Conservation (phyloP, 129 eudicot genomes). For the Kitagawia praeruptora region DNA sequence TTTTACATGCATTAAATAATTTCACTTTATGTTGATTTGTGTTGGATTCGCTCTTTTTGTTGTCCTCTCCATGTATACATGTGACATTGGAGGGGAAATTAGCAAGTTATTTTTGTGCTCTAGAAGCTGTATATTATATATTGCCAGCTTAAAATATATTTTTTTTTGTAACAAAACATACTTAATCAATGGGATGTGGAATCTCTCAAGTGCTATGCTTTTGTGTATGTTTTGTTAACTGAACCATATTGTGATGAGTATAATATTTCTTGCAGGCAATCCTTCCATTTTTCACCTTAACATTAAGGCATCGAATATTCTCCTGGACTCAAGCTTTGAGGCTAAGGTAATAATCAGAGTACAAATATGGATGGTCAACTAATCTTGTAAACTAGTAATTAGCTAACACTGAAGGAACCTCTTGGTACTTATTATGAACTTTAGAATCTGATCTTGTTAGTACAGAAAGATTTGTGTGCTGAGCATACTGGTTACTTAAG, state of each 20-base stretch:
- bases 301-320: slow-evolving; percentile 81
- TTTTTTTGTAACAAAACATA: not conserved
- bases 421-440: not conserved
- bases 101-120: not conserved
- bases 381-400: not conserved
- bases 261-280: slow-evolving; percentile 39
- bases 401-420: not conserved
- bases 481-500: not conserved
- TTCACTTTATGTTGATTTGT: not conserved
- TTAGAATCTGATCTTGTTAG: not conserved
- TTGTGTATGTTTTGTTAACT: not conserved
- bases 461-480: not conserved
- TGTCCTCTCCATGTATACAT: not conserved
- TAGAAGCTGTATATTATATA: not conserved
- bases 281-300: slow-evolving; percentile 86
- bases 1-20: not conserved
- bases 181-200: not conserved
- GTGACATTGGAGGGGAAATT: not conserved
- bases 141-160: not conserved
- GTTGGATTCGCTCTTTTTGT: not conserved
- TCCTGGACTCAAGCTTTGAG: slow-evolving; percentile 70
- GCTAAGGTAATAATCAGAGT: slow-evolving; percentile 45
- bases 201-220: not conserved
- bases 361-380: not conserved
- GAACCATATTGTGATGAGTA: not conserved